Conservation (phyloP, 352 stramenopile species). For the Thraustochytrium striatum region DNA sequence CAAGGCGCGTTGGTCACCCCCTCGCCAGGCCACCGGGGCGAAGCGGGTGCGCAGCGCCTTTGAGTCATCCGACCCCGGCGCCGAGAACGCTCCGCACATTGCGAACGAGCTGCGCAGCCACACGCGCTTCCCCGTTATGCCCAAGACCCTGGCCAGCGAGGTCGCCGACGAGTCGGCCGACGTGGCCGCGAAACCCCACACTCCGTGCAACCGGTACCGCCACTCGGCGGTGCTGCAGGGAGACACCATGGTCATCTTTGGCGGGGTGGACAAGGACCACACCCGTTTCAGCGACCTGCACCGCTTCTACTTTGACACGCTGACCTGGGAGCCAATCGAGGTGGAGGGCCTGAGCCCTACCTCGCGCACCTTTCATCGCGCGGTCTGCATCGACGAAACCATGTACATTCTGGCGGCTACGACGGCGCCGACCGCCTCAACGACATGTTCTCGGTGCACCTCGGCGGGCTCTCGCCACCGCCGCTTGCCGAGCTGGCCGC, state of each 20-base stretch:
- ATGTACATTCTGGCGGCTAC: constrained; percentile 80
- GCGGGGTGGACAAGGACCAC: constrained; percentile 79
- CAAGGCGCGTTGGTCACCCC: no score
- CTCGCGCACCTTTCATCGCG: constrained; percentile 76
- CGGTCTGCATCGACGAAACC: constrained; percentile 68
- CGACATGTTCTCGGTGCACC: constrained; percentile 74
- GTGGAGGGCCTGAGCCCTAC: constrained; percentile 71
- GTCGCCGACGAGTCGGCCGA: background rate
- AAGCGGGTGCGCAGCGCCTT: no score
- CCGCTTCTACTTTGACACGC: constrained; percentile 66
- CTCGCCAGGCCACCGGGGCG: no score
- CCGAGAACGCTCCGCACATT: background rate
- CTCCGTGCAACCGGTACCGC: constrained; percentile 72
- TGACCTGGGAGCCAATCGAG: constrained; percentile 75
- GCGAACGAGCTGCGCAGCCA: background rate
- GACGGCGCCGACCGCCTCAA: constrained; percentile 73
- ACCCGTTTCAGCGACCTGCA: constrained; percentile 77
- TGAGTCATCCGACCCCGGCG: no score
- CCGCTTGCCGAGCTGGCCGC: constrained; percentile 21
- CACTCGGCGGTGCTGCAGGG: constrained; percentile 74
- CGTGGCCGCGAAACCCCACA: no score
- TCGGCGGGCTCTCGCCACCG: constrained; percentile 54
- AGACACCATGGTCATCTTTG: constrained; percentile 79
- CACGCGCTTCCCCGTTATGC: background rate
- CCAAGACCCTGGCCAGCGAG: background rate